These are phyloP conservation scores for Chrysopogon serrulatus DNA, from an alignment of 176 grass and related monocot species.

Conservation along the genomic window DNA sequence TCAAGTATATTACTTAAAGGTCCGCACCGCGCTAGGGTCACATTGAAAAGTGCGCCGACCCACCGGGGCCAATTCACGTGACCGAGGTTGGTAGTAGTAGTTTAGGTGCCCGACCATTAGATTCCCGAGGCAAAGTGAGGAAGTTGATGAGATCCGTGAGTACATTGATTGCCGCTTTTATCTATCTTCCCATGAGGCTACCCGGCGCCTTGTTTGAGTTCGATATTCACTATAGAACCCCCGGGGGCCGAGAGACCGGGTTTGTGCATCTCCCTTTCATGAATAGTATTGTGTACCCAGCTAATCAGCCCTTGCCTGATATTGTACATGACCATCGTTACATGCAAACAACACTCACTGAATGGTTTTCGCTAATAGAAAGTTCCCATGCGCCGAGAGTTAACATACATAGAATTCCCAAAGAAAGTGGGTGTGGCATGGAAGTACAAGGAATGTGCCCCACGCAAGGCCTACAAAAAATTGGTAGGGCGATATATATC, in stretches of 20 bases:
- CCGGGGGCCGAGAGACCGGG: slow-evolving; percentile 11
- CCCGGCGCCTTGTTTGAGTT: not conserved
- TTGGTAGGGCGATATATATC: slow-evolving; percentile 1
- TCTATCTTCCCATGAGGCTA: not conserved
- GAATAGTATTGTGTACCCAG: not conserved
- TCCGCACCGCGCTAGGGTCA: not conserved
- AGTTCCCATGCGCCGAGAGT: not conserved
- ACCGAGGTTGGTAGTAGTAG: not conserved
- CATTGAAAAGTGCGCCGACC: no score
- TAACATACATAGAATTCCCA: slow-evolving; percentile 19
- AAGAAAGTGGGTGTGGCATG: not conserved
- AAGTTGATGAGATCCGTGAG: not conserved
- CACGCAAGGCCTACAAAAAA: not conserved
- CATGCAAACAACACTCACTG: not conserved
- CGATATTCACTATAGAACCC: slow-evolving; percentile 25
- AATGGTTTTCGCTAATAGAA: slow-evolving; percentile 12
- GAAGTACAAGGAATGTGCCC: not conserved
- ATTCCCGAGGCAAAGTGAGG: not conserved
- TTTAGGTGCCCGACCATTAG: no score
- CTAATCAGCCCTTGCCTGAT: not conserved
- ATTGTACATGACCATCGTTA: not conserved
- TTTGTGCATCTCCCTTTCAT: not conserved
- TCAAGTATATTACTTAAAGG: slow-evolving; percentile 20
- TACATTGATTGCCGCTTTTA: not conserved
- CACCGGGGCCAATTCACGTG: not conserved